Percentiles rank a stretch among this genome's conserved stretches.
Conservation (phyloP, 83 land plant genomes). For the Larix sibirica region DNA sequence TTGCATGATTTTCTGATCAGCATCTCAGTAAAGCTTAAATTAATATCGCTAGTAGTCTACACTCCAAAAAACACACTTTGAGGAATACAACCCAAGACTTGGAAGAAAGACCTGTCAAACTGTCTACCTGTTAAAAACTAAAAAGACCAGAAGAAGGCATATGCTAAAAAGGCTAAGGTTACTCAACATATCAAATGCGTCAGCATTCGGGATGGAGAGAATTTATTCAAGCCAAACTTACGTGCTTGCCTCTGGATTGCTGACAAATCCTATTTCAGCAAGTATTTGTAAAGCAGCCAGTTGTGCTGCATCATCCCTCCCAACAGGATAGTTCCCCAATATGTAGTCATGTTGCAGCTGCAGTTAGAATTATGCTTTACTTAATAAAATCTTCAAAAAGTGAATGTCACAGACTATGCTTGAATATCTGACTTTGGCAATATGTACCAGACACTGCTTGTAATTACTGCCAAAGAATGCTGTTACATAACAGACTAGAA, state of each 20-base stretch:
- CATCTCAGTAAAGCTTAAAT: conserved; percentile 1
- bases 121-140: no score
- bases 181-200: background rate
- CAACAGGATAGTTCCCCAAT: conserved; percentile 98
- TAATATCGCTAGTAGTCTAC: background rate
- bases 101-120: no score
- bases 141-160: background rate
- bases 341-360: conserved; percentile 99
- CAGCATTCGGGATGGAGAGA: background rate
- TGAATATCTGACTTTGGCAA: background rate
- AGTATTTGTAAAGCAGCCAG: conserved; percentile 92
- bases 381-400: background rate
- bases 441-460: background rate
- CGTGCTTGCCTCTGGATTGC: conserved; percentile 71
- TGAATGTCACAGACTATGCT: background rate
- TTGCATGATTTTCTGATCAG: background rate
- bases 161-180: background rate
- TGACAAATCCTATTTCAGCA: conserved; percentile 84
- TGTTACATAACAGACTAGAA: background rate
- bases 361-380: background rate
- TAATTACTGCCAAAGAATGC: background rate
- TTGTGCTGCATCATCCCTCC: conserved; percentile 97
- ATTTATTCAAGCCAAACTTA: conserved; percentile 34
- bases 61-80: background rate
- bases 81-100: background rate